phyloP scores from a whole-genome alignment of 495 filamentous ascomycete genomes.

The Hypoxylon trugodes region DNA sequence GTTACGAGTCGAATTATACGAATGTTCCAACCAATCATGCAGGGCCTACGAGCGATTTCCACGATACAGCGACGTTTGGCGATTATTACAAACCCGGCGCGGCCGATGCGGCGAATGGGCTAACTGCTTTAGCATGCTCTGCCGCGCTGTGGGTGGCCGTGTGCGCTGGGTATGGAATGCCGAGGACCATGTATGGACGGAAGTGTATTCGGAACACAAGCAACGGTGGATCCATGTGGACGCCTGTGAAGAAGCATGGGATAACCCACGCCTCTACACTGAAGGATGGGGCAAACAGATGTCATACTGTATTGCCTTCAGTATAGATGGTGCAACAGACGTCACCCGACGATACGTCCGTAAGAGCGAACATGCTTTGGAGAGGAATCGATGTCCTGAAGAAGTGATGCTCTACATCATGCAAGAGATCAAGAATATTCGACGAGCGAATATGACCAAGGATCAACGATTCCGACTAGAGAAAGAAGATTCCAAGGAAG shows the following conservation, averaged over 20 bases:
- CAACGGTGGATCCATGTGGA: conserved; percentile 98
- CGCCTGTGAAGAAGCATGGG: conserved; percentile 93
- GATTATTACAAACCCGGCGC: conserved; percentile 81
- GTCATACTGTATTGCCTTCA: conserved; percentile 97
- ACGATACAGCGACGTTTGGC: conserved; percentile 95
- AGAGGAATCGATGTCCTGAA: conserved; percentile 80
- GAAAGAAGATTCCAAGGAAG: conserved; percentile 89
- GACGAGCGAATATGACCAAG: conserved; percentile 80
- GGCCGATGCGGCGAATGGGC: conserved; percentile 96
- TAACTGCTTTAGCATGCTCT: conserved; percentile 99
- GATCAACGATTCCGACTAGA: conserved; percentile 81
- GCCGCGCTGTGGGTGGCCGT: conserved; percentile 86
- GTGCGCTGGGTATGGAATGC: conserved; percentile 99
- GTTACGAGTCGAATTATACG: conserved; percentile 85
- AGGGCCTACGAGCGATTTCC: conserved; percentile 86
- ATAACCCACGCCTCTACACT: conserved; percentile 90
- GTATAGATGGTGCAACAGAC: conserved; percentile 91
- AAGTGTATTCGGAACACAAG: conserved; percentile 94
- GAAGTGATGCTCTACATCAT: conserved; percentile 88
- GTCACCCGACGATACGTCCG: conserved; percentile 96
- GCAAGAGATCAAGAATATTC: conserved; percentile 84
- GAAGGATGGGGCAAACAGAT: conserved; percentile 96
- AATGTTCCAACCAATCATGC: conserved; percentile 77
- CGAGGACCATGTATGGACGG: conserved; percentile 97
- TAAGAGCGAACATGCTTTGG: conserved; percentile 74